A percentile compares a stretch with the other conserved stretches of the same genome.
These are phyloP conservation scores for Monilinia fructigena DNA, from an alignment of 2,329 filamentous ascomycete genomes.

Conservation along the genomic window DNA sequence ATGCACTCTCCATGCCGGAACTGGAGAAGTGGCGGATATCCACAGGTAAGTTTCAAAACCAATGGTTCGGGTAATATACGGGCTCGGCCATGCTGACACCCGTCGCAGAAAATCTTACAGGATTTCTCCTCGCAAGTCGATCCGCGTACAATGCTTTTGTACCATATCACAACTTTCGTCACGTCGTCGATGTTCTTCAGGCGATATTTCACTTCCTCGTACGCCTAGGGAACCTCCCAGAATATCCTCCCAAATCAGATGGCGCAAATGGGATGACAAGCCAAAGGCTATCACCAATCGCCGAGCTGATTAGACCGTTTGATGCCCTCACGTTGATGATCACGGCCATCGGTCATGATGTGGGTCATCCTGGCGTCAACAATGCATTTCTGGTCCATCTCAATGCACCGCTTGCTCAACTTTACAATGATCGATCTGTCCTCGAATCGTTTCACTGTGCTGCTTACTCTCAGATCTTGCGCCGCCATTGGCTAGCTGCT, in stretches of 20 bases:
- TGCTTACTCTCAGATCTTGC: constrained; percentile 92
- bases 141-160: constrained; percentile 96
- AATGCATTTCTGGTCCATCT: constrained; percentile 92
- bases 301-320: constrained; percentile 75
- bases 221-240: constrained; percentile 71
- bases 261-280: background rate
- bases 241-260: constrained; percentile 51
- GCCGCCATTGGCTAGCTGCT: constrained; percentile 83
- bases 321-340: constrained; percentile 87
- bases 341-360: constrained; percentile 96
- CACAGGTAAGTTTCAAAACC: constrained; percentile 56
- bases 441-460: constrained; percentile 97
- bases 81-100: constrained; percentile 44
- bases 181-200: constrained; percentile 94
- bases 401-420: constrained; percentile 86
- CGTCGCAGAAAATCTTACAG: constrained; percentile 70
- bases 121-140: constrained; percentile 83
- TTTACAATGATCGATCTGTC: constrained; percentile 96
- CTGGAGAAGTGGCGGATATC: constrained; percentile 77
- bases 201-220: constrained; percentile 89
- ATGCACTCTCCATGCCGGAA: constrained; percentile 79
- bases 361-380: constrained; percentile 96
- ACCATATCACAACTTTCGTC: constrained; percentile 96
- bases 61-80: constrained; percentile 35
- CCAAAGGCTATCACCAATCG: constrained; percentile 61